Percentiles rank a stretch among this genome's conserved stretches.
These are phyloP conservation scores for Cenchrus purpureus DNA, from an alignment of 176 grass and related monocot genomes.

Conservation along the genomic window DNA sequence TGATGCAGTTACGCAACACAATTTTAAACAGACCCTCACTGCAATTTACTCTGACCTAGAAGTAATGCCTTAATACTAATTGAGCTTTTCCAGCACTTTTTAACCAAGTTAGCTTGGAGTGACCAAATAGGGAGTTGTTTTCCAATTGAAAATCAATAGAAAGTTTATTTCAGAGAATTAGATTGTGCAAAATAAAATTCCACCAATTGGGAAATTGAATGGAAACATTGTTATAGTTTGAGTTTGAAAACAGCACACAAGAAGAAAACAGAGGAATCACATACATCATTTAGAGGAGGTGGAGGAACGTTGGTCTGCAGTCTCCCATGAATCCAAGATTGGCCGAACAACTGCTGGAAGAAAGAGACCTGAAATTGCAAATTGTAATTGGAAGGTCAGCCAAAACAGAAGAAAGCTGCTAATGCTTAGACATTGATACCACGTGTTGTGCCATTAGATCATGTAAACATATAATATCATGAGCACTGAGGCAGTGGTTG, in stretches of 20 bases:
- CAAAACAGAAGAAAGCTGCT: no score
- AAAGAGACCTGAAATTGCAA: constrained; percentile 81
- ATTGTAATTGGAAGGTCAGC: constrained; percentile 22
- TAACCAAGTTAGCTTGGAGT: background rate
- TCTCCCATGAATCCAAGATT: constrained; percentile 86
- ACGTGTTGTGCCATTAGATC: no score
- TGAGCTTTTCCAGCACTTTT: background rate
- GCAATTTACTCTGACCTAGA: background rate
- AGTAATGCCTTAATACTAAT: background rate
- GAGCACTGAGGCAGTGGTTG: no score
- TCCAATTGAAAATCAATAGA: background rate
- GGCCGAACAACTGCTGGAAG: constrained; percentile 95
- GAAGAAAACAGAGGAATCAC: background rate
- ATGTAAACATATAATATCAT: no score
- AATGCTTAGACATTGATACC: no score
- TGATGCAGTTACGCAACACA: background rate
- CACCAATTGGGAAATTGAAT: background rate
- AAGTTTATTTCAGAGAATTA: background rate
- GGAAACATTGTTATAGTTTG: background rate
- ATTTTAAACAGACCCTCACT: background rate
- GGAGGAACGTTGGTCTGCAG: constrained; percentile 69
- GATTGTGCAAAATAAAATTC: background rate
- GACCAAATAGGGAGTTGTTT: background rate
- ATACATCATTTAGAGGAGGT: constrained; percentile 80
- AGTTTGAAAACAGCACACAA: background rate